Evolutionary conservation across 257 asterid species (phyloP).

Genomic region (Fraxinus excelsior): DNA sequence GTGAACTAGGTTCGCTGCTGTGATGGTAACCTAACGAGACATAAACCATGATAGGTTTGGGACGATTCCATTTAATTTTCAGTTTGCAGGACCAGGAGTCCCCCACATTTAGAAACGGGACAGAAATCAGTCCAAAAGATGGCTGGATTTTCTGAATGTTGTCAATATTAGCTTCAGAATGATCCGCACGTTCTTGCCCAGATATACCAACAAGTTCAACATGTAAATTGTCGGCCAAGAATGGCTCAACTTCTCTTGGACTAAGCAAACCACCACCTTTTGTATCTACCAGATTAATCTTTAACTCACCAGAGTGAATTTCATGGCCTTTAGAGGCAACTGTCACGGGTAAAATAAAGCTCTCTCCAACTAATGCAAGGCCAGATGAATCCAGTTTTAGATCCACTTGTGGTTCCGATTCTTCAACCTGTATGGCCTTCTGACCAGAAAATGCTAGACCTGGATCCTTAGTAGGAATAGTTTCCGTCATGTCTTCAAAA

Average conservation of each 20-base stretch:
- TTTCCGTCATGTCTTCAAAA: conserved; percentile 80
- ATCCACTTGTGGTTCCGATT: conserved; percentile 97
- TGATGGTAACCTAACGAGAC: conserved; percentile 83
- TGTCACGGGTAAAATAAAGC: conserved; percentile 78
- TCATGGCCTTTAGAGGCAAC: conserved; percentile 86
- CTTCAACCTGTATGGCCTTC: conserved; percentile 96
- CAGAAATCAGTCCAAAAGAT: conserved; percentile 88
- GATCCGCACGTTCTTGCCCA: conserved; percentile 46
- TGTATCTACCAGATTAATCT: conserved; percentile 94
- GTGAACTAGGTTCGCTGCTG: conserved; percentile 57
- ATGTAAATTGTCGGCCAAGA: conserved; percentile 79
- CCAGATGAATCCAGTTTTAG: conserved; percentile 72
- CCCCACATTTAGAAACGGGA: conserved; percentile 74
- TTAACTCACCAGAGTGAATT: conserved; percentile 86
- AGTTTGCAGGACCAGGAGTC: conserved; percentile 88
- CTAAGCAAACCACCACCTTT: conserved; percentile 96
- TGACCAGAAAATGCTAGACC: conserved; percentile 91
- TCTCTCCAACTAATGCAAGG: conserved; percentile 94
- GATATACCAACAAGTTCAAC: conserved; percentile 84
- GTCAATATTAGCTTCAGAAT: conserved; percentile 48
- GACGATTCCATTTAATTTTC: conserved; percentile 92
- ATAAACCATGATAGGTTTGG: conserved; percentile 92
- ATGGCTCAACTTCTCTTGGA: conserved; percentile 86
- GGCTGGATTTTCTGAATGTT: conserved; percentile 84
- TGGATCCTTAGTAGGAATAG: conserved; percentile 84